Evolutionary conservation across 352 stramenopile genomes (phyloP), one percentile per base, ranked within the genome.

Genomic region (Phytopythium chamaehyphon): DNA sequence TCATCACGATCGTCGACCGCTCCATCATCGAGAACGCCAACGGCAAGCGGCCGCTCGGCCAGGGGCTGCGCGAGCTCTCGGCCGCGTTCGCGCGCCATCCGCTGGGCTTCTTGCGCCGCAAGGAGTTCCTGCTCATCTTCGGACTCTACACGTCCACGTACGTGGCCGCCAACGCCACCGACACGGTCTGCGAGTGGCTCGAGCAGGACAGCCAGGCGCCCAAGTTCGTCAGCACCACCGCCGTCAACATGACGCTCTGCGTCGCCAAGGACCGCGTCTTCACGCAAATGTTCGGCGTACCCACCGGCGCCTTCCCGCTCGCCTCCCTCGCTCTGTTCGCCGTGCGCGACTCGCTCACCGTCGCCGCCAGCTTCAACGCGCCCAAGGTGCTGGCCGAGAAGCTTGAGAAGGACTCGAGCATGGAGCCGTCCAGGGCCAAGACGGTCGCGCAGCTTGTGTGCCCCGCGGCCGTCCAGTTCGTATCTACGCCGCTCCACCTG

Each of bases 261-360:
- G 94, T 97, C 47, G 81, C 84, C 56, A 97, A 97, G 59, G 89
- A 96, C 54, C 86, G 81, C 53, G 85, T 83, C n/a, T 97, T 96
- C 55, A 86, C 89, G 36, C 76, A 77, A 33, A 96, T 96, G 89
- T 97, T 97, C 57, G 89, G 89, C 21, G 82, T 91, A 44, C 74
- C 69, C 9, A 84, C 87, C 12, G 62, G 66, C 0, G 65, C 86
- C 33, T 93, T 97, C 45, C 84, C 86, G 10, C 61, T 95, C 18
- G 57, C 69, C 19, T 91, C 86, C 11, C 78, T 96, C 24, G 82
- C 73, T 2, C 66, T 96, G n/a, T 97, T 97, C 47, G 88, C 83
- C 6, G 58, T 95, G 18, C 73, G 88, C 15, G 88, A 97, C 57
- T 88, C 80, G 21, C 62, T 94, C 38, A 97, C 88, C 0, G 85